A percentile compares a stretch with the other conserved stretches of the same genome.
These are phyloP conservation scores for Macrolepiota albuminosa DNA, from an alignment of 768 basidiomycete species.

Conservation along the genomic window DNA sequence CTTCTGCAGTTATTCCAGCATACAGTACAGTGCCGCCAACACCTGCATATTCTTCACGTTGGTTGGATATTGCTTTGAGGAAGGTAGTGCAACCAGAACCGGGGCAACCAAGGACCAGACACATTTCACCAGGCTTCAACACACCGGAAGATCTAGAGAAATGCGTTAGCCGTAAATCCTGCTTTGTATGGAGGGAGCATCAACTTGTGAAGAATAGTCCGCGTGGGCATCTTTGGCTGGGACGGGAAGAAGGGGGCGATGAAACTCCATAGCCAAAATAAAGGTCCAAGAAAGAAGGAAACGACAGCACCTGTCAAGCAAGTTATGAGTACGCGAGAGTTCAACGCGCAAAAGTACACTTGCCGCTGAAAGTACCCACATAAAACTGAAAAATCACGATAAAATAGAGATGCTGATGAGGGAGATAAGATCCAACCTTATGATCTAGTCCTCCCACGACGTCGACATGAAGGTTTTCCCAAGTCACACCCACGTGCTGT, in stretches of 20 bases:
- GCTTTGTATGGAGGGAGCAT: not conserved
- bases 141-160: slow-evolving; percentile 55
- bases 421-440: slow-evolving; percentile 38
- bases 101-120: slow-evolving; percentile 78
- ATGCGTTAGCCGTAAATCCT: not conserved
- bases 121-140: slow-evolving; percentile 81
- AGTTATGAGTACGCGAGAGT: not conserved
- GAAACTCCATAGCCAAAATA: slow-evolving; percentile 42
- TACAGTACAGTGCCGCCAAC: slow-evolving; percentile 76
- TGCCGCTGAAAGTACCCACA: slow-evolving; percentile 57
- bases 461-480: slow-evolving; percentile 64
- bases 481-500: slow-evolving; percentile 67
- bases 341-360: slow-evolving; percentile 15
- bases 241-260: slow-evolving; percentile 35
- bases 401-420: not conserved
- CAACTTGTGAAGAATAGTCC: slow-evolving; percentile 60
- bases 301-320: slow-evolving; percentile 42
- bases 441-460: slow-evolving; percentile 49
- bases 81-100: slow-evolving; percentile 86
- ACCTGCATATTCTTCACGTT: slow-evolving; percentile 55
- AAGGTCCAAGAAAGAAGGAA: slow-evolving; percentile 47
- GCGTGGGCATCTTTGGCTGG: slow-evolving; percentile 31
- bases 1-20: slow-evolving; percentile 69
- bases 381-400: slow-evolving; percentile 36
- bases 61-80: slow-evolving; percentile 78